Conservation (phyloP, 2,329 filamentous ascomycete species). For the Alternaria sp. region DNA sequence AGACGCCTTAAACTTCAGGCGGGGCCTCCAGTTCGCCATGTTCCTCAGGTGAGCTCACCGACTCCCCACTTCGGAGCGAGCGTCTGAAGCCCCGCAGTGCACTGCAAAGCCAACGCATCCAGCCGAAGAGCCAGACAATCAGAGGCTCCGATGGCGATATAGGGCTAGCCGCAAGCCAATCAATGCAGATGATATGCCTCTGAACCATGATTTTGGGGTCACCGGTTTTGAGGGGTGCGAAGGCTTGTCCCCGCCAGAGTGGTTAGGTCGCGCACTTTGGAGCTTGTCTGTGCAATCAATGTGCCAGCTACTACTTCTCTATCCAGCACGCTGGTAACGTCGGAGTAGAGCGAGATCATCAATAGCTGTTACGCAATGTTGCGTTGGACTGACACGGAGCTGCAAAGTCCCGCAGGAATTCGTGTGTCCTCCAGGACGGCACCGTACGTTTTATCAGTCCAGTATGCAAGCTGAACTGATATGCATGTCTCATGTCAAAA, state of each 20-base stretch:
- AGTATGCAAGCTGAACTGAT: slow-evolving; percentile 6
- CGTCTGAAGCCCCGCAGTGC: slow-evolving; percentile 27
- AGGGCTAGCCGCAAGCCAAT: slow-evolving; percentile 33
- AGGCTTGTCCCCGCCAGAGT: background rate
- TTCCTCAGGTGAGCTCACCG: slow-evolving; percentile 39
- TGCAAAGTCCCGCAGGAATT: slow-evolving; percentile 13
- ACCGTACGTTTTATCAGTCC: background rate
- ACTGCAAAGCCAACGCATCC: slow-evolving; percentile 45
- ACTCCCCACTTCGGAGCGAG: slow-evolving; percentile 28
- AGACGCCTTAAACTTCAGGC: slow-evolving; percentile 5
- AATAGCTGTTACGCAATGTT: background rate
- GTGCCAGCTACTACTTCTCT: background rate
- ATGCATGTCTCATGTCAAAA: slow-evolving; percentile 9
- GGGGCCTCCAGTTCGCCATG: slow-evolving; percentile 14
- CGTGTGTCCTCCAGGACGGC: slow-evolving; percentile 3
- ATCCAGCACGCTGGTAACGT: background rate
- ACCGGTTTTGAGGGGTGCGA: slow-evolving; percentile 16
- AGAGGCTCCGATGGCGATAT: slow-evolving; percentile 25
- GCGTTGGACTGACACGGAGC: background rate
- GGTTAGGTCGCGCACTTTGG: background rate
- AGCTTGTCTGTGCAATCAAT: background rate
- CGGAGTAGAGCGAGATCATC: background rate
- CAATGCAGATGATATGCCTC: slow-evolving; percentile 17
- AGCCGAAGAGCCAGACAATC: slow-evolving; percentile 32
- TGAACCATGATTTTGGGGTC: slow-evolving; percentile 31